These are phyloP conservation scores for Medicago lupulina DNA, from an alignment of 306 rosid species.

Conservation along the genomic window DNA sequence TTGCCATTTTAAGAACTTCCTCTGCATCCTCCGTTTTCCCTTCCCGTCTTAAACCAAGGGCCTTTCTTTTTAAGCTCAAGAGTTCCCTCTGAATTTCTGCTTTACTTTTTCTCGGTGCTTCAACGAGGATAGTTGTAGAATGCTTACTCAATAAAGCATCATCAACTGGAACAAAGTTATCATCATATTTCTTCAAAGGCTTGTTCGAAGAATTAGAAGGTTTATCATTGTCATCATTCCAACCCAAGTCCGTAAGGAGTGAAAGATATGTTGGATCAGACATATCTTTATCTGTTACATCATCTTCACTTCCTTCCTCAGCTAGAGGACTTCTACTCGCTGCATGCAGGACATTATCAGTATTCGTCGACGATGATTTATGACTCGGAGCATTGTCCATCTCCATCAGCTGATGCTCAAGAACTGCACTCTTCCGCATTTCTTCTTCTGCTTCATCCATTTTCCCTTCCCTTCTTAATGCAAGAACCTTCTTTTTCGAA, in stretches of 20 bases:
- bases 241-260: constrained; percentile 79
- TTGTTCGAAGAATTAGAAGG: constrained; percentile 41
- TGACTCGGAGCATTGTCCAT: constrained; percentile 56
- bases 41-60: constrained; percentile 89
- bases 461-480: constrained; percentile 90
- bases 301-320: constrained; percentile 62
- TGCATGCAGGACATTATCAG: constrained; percentile 44
- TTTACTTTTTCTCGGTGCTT: constrained; percentile 65
- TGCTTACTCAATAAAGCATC: constrained; percentile 51
- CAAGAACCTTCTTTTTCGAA: constrained; percentile 81
- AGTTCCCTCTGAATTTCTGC: constrained; percentile 90
- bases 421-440: constrained; percentile 71
- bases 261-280: constrained; percentile 88
- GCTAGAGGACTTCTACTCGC: constrained; percentile 43
- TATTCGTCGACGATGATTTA: constrained; percentile 36
- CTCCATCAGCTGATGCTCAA: constrained; percentile 82
- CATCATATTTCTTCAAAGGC: constrained; percentile 49
- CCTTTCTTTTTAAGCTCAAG: constrained; percentile 85
- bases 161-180: constrained; percentile 39
- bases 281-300: constrained; percentile 89
- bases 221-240: constrained; percentile 76
- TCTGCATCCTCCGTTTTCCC: constrained; percentile 90
- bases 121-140: constrained; percentile 41
- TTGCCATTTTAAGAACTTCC: constrained; percentile 72
- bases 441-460: constrained; percentile 85